Evolutionary conservation across 495 filamentous ascomycete genomes (phyloP).

Genomic region (Copromyces sp.): DNA sequence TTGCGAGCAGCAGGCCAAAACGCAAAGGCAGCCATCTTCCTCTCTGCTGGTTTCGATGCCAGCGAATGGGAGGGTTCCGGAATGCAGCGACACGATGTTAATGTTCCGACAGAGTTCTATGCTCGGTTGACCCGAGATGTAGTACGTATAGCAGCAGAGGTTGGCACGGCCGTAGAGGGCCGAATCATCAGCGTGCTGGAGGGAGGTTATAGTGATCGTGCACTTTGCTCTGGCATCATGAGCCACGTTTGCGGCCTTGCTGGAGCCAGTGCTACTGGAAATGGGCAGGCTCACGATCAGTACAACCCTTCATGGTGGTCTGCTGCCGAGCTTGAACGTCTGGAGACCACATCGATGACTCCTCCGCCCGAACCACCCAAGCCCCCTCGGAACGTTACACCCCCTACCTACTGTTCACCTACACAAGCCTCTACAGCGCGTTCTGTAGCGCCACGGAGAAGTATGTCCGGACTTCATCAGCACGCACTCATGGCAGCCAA

Average conservation of each 20-base stretch:
- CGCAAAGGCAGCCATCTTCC: conserved; percentile 79
- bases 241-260: conserved; percentile 78
- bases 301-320: conserved; percentile 76
- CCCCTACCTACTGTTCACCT: conserved; percentile 59
- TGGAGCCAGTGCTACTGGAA: conserved; percentile 16
- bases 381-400: conserved; percentile 39
- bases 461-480: conserved; percentile 20
- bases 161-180: conserved; percentile 65
- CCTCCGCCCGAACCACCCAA: conserved; percentile 39
- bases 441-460: conserved; percentile 48
- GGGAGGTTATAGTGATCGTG: conserved; percentile 89
- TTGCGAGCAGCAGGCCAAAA: conserved; percentile 38
- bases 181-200: conserved; percentile 87
- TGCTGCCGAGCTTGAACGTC: conserved; percentile 48
- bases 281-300: conserved; percentile 10
- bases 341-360: conserved; percentile 45
- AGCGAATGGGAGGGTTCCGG: conserved; percentile 84
- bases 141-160: conserved; percentile 70
- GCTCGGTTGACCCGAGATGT: conserved; percentile 80
- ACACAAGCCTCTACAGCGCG: conserved; percentile 76
- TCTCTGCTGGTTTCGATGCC: conserved; percentile 94
- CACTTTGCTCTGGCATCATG: conserved; percentile 74
- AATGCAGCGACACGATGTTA: conserved; percentile 91
- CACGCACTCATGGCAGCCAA: background rate
- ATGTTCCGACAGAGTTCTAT: conserved; percentile 95